Evolutionary conservation across 306 rosid species (phyloP).

Genomic region (Notholithocarpus densiflorus): DNA sequence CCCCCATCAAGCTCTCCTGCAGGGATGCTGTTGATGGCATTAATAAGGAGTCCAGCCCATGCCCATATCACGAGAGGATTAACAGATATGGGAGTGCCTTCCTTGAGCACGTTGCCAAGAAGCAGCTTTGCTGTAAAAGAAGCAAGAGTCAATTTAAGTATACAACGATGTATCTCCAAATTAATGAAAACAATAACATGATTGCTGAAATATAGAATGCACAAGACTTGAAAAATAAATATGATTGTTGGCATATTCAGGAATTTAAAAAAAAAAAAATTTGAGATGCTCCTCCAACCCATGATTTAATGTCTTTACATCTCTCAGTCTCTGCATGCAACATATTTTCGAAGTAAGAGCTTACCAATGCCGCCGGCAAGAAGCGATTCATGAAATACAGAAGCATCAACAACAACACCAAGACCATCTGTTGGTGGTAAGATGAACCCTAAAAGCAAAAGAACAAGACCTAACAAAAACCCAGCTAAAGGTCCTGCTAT

Average conservation of each 20-base stretch:
- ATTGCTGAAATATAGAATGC: neutral
- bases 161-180: conserved; percentile 4
- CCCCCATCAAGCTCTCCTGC: conserved; percentile 99
- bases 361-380: conserved; percentile 94
- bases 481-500: conserved; percentile 96
- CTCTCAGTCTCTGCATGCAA: conserved; percentile 6
- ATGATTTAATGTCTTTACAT: conserved; percentile 17
- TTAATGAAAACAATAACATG: conserved; percentile 1
- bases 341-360: conserved; percentile 18
- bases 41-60: conserved; percentile 98
- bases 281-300: neutral
- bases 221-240: neutral
- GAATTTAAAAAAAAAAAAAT: neutral
- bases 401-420: conserved; percentile 76
- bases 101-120: conserved; percentile 81
- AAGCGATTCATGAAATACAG: conserved; percentile 94
- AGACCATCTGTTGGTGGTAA: conserved; percentile 89
- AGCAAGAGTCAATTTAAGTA: conserved; percentile 7
- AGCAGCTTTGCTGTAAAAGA: conserved; percentile 72
- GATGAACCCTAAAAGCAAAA: conserved; percentile 78
- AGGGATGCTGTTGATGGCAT: conserved; percentile 96
- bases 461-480: conserved; percentile 71
- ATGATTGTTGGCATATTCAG: neutral
- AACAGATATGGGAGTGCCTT: conserved; percentile 78
- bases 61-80: conserved; percentile 98